Conservation (phyloP, 2,329 filamentous ascomycete species). For the Blastomyces emzantsi region DNA sequence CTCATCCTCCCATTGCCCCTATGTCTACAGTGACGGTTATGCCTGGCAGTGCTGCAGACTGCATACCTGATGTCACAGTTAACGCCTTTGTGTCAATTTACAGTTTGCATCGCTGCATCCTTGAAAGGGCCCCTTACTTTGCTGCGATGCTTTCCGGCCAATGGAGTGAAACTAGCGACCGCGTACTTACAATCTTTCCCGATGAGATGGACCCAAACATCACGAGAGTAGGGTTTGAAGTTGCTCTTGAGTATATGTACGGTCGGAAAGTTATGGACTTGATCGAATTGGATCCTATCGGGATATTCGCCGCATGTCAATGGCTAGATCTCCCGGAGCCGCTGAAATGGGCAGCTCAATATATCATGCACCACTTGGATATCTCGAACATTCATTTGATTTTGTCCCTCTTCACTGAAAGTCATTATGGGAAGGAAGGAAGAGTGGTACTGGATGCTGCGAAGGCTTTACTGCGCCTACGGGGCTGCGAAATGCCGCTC, state of each 20-base stretch:
- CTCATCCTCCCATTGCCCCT: background rate
- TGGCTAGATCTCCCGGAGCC: background rate
- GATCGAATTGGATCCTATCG: background rate
- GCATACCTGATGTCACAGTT: background rate
- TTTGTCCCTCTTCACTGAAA: background rate
- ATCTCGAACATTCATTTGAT: background rate
- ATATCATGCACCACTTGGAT: background rate
- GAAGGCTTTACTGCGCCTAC: background rate
- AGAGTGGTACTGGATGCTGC: background rate
- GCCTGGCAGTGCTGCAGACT: background rate
- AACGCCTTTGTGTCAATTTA: background rate
- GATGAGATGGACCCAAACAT: slow-evolving; percentile 4
- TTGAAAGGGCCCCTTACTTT: background rate
- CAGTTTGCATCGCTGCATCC: background rate
- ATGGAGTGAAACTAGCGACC: background rate
- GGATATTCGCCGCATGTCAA: background rate
- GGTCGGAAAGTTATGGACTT: background rate
- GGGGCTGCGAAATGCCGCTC: background rate
- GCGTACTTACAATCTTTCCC: background rate
- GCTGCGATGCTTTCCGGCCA: background rate
- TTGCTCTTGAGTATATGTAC: slow-evolving; percentile 3
- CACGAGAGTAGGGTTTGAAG: background rate
- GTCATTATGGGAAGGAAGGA: slow-evolving; percentile 1
- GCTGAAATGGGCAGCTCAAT: background rate
- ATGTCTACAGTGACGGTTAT: background rate